Percentiles rank a stretch among this genome's conserved stretches.
phyloP scores from a whole-genome alignment of 768 basidiomycete species.

The Pleurotus djamor region DNA sequence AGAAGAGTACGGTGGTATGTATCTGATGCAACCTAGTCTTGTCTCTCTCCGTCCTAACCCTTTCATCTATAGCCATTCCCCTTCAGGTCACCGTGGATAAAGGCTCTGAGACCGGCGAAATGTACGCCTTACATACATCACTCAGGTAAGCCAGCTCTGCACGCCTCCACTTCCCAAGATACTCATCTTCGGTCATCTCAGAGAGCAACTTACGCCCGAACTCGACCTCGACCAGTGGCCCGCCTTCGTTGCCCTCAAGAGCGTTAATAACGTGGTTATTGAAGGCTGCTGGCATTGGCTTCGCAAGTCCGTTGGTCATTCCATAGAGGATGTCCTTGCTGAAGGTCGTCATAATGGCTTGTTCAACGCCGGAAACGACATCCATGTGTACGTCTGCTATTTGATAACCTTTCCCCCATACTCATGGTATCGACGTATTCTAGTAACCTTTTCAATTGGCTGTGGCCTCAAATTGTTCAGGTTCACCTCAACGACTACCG shows the following conservation, averaged over 20 bases:
- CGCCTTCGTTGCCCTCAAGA: constrained; percentile 14
- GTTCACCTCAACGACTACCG: constrained; percentile 18
- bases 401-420: neutral
- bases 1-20: constrained; percentile 21
- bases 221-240: constrained; percentile 17
- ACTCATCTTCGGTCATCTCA: constrained; percentile 6
- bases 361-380: constrained; percentile 11
- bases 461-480: constrained; percentile 26
- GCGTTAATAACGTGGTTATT: constrained; percentile 25
- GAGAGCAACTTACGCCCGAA: constrained; percentile 16
- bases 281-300: constrained; percentile 27
- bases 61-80: neutral
- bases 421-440: neutral
- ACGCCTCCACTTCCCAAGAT: neutral
- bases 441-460: constrained; percentile 18
- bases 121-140: constrained; percentile 13
- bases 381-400: constrained; percentile 14
- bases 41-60: no score
- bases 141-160: constrained; percentile 7
- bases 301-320: constrained; percentile 12
- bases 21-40: neutral
- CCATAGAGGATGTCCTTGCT: constrained; percentile 16
- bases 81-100: constrained; percentile 15
- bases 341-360: constrained; percentile 14
- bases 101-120: constrained; percentile 25